Evolutionary conservation across 768 basidiomycete genomes (phyloP).

Genomic region (Astraeus odoratus): DNA sequence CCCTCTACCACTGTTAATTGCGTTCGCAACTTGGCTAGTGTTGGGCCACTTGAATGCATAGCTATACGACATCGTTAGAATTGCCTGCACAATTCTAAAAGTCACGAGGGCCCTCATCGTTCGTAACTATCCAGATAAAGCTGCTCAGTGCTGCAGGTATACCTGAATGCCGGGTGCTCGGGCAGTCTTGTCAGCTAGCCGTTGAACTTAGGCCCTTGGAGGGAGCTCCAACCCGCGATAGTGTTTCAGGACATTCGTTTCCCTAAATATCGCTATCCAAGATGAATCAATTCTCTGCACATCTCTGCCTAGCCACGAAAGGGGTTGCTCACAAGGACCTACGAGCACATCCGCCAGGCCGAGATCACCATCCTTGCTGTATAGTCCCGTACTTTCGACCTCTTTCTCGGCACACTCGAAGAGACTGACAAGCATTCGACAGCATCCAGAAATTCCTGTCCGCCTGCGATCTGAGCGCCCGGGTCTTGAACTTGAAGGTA

Average conservation of each 20-base stretch:
- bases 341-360: conserved; percentile 64
- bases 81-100: neutral
- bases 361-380: conserved; percentile 50
- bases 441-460: conserved; percentile 47
- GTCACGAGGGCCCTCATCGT: conserved; percentile 35
- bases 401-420: conserved; percentile 52
- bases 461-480: conserved; percentile 42
- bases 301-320: too few relatives aligned
- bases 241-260: conserved; percentile 53
- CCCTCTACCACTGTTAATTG: conserved; percentile 59
- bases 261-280: conserved; percentile 59
- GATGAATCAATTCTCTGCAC: neutral
- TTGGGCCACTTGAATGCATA: conserved; percentile 75
- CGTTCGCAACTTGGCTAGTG: conserved; percentile 69
- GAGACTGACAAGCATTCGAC: conserved; percentile 46
- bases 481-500: conserved; percentile 64
- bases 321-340: conserved; percentile 53
- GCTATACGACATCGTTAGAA: conserved; percentile 27
- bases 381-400: conserved; percentile 48
- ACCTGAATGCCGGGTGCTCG: conserved; percentile 54
- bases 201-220: conserved; percentile 37
- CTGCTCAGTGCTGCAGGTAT: conserved; percentile 61
- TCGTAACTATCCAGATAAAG: conserved; percentile 71
- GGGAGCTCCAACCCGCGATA: conserved; percentile 64
- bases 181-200: conserved; percentile 51